phyloP scores from a whole-genome alignment of 305 asterid species.

The Plantago rigida region DNA sequence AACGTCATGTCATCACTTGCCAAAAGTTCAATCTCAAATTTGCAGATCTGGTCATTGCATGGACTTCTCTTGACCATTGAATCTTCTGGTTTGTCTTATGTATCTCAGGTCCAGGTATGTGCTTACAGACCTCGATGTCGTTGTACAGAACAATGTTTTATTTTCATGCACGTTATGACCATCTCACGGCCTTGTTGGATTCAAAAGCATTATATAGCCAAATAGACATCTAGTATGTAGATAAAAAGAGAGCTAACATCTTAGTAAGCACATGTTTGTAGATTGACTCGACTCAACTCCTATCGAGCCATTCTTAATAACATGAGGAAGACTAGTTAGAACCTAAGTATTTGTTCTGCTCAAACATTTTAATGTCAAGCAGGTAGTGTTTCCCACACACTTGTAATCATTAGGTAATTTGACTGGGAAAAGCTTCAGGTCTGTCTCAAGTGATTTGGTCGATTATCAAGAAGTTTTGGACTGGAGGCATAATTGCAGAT shows the following conservation, averaged over 20 bases:
- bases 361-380: no score
- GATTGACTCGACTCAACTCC: neutral
- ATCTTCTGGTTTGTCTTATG: constrained; percentile 94
- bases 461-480: no score
- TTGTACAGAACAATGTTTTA: no score
- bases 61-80: constrained; percentile 97
- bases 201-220: no score
- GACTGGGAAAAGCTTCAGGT: no score
- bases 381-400: no score
- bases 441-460: no score
- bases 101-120: constrained; percentile 92
- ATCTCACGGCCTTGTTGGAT: no score
- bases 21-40: constrained; percentile 61
- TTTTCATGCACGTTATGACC: no score
- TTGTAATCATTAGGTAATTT: no score
- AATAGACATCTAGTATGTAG: neutral
- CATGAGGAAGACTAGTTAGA: constrained; percentile 16
- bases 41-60: constrained; percentile 96
- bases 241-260: neutral
- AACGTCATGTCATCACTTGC: constrained; percentile 70
- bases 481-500: no score
- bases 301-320: neutral
- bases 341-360: no score
- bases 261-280: neutral
- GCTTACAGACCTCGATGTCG: constrained; percentile 11